Percentiles rank a stretch among this genome's conserved stretches.
Conservation (phyloP, 2,329 filamentous ascomycete species). For the Penicillium decumbens region DNA sequence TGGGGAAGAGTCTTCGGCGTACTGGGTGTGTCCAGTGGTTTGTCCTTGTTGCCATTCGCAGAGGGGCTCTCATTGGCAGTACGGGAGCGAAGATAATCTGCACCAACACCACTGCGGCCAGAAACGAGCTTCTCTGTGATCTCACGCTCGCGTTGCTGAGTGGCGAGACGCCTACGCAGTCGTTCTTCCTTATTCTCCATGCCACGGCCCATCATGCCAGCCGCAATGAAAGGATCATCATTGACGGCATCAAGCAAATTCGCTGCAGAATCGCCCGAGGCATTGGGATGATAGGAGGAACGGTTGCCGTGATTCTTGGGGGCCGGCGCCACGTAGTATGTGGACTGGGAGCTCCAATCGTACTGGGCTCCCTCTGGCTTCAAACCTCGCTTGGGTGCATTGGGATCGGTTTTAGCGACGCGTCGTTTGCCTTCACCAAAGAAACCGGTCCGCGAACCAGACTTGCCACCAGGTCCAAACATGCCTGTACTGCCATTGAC, state of each 20-base stretch:
- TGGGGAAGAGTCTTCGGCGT: constrained; percentile 10
- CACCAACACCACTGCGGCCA: constrained; percentile 35
- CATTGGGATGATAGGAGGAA: constrained; percentile 21
- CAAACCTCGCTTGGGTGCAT: constrained; percentile 22
- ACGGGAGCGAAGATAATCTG: constrained; percentile 43
- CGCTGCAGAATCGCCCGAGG: constrained; percentile 34
- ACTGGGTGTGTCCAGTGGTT: constrained; percentile 6
- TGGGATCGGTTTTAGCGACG: background rate
- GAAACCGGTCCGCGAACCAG: constrained; percentile 42
- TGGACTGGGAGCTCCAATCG: constrained; percentile 40
- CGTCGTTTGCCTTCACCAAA: constrained; percentile 23
- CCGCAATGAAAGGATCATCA: constrained; percentile 41
- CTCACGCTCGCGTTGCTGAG: constrained; percentile 44
- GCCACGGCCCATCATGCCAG: constrained; percentile 39
- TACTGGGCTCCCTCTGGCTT: constrained; percentile 38
- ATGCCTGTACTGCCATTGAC: constrained; percentile 65
- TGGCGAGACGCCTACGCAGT: constrained; percentile 40
- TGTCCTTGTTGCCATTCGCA: constrained; percentile 7
- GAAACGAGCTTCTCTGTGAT: constrained; percentile 42
- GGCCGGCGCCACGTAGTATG: constrained; percentile 43
- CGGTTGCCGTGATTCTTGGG: constrained; percentile 20
- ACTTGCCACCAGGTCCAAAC: constrained; percentile 38
- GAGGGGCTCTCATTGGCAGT: constrained; percentile 22
- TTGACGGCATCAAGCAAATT: constrained; percentile 39
- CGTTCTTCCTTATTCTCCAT: constrained; percentile 41